Evolutionary conservation across 1,284 basidiomycete species (phyloP).

Genomic region (Sporisorium graminicola): DNA sequence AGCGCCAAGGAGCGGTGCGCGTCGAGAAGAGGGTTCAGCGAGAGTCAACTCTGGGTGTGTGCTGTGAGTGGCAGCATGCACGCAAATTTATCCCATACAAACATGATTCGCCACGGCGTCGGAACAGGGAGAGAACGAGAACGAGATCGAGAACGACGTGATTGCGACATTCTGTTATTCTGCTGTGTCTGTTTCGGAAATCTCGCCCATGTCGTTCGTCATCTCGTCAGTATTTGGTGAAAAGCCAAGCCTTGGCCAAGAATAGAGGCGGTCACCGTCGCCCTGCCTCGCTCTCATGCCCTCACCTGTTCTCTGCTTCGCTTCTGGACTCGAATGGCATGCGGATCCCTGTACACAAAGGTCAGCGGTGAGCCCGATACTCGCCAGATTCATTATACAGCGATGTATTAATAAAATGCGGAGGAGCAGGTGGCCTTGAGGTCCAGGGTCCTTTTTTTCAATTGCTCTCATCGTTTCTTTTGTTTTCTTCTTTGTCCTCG

Average conservation of each 20-base stretch:
- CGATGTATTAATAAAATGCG: too few relatives aligned
- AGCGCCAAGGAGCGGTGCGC: background rate
- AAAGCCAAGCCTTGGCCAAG: slow-evolving; percentile 44
- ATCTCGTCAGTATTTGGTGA: background rate
- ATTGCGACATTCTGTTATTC: slow-evolving; percentile 40
- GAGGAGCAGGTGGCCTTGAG: background rate
- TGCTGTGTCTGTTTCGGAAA: slow-evolving; percentile 2
- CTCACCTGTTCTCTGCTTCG: background rate
- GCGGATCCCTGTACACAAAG: too few relatives aligned
- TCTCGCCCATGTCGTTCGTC: slow-evolving; percentile 10
- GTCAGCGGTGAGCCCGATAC: background rate
- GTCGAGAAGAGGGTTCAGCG: slow-evolving; percentile 25
- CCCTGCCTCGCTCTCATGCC: slow-evolving; percentile 11
- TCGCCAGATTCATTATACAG: too few relatives aligned
- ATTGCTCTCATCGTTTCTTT: background rate
- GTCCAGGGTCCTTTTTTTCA: slow-evolving; percentile 1
- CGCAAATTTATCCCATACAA: too few relatives aligned
- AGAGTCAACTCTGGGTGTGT: slow-evolving; percentile 36
- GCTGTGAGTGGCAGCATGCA: too few relatives aligned
- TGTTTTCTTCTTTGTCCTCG: background rate
- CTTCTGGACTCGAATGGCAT: too few relatives aligned
- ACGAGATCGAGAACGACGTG: background rate
- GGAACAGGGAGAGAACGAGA: background rate
- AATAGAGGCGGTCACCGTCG: slow-evolving; percentile 24
- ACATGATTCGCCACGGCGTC: too few relatives aligned